phyloP scores from a whole-genome alignment of 495 filamentous ascomycete genomes.

The Neurospora sp. region DNA sequence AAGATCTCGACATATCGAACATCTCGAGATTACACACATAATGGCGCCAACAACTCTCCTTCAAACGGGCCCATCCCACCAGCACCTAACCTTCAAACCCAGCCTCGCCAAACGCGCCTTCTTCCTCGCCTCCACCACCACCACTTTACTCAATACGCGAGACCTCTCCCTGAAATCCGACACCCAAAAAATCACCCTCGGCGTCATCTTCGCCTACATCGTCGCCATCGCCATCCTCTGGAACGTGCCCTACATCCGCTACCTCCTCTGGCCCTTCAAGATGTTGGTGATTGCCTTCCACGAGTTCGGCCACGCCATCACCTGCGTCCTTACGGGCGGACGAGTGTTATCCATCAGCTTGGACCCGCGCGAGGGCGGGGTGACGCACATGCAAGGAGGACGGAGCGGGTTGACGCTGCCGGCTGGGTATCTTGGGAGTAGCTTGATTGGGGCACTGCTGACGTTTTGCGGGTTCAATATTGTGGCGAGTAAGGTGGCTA shows the following conservation, averaged over 20 bases:
- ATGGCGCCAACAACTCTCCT: too few relatives aligned
- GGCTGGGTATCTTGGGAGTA: slow-evolving; percentile 61
- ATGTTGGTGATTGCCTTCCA: slow-evolving; percentile 83
- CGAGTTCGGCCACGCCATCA: slow-evolving; percentile 71
- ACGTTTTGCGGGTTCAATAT: slow-evolving; percentile 77
- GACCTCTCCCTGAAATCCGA: slow-evolving; percentile 49
- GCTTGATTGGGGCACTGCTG: slow-evolving; percentile 65
- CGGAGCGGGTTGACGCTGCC: slow-evolving; percentile 62
- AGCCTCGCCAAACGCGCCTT: not conserved
- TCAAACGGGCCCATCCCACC: too few relatives aligned
- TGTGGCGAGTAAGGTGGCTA: slow-evolving; percentile 67
- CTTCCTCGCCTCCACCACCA: not conserved
- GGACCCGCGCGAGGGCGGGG: slow-evolving; percentile 61
- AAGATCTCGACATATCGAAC: not conserved
- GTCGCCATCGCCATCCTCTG: slow-evolving; percentile 66
- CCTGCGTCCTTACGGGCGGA: slow-evolving; percentile 61
- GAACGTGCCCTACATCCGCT: slow-evolving; percentile 68
- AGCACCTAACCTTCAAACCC: too few relatives aligned
- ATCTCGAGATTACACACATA: not conserved
- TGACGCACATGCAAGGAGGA: slow-evolving; percentile 73
- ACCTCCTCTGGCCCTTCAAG: slow-evolving; percentile 75
- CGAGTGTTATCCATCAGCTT: slow-evolving; percentile 53
- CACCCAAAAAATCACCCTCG: slow-evolving; percentile 64
- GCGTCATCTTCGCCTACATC: slow-evolving; percentile 52
- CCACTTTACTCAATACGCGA: slow-evolving; percentile 21